Base-by-base conservation (phyloP, 768 basidiomycete species). In the Crepidotus variabilis region DNA sequence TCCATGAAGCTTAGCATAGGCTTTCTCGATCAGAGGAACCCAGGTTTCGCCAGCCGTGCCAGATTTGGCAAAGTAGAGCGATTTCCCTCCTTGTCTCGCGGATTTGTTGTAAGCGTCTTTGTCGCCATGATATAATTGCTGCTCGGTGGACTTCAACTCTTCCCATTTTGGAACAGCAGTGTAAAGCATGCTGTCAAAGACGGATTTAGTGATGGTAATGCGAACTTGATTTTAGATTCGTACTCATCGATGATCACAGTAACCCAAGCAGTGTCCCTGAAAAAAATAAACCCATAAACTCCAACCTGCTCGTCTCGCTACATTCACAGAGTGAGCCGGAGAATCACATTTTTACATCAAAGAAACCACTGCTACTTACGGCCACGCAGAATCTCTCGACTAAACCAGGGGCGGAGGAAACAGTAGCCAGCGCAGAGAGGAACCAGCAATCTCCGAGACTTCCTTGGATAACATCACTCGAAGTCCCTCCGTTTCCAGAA, bases 211-310 rank as follows among this genome's bases (percentile, higher is more conserved):
- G 11, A n/a, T 36, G 8, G 10, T 8, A 45, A 4, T 22, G 20
- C 21, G 6, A 28, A 36, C 34, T 6, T 22, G 2, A 24, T 1
- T 34, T 18, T 28, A 8, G 24, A 6, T 0, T 68, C 78, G 50
- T 52, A 83, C 81, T 84, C 82, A 61, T 84, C 83, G 51, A 84
- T 77, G 32, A 84, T 74, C 8, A 84, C 80, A 14, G 76, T 77
- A 10, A 78, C 77, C 82, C 82, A 84, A 43, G 64, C 62, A 24
- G 68, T 69, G 59, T 84, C 81, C 28, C 80, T 63, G 65, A 77
- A 82, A 65, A 84, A 84, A 34, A 83, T 79, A 65, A 82, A 84
- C 5, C 83, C 83, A 60, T 83, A 84, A 0, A 84, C 75, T 20
- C 82, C 81, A 21, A 82, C 75, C 60, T 76, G 46, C 59, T 83